Evolutionary conservation across 169 alveolate species (phyloP).

Genomic region (Babesia sp.): DNA sequence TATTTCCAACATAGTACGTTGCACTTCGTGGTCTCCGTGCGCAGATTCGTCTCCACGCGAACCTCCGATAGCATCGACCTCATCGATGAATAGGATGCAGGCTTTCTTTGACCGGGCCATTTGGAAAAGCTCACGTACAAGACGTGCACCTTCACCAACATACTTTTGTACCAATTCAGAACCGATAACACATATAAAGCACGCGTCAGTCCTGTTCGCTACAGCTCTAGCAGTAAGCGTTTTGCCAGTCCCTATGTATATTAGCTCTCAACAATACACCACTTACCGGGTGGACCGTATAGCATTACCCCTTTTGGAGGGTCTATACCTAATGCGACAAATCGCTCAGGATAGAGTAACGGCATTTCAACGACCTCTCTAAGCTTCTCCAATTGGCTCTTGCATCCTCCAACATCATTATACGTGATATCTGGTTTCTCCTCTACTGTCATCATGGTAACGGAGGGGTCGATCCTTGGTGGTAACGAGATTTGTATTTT

Average conservation of each 20-base stretch:
- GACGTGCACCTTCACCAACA: conserved; percentile 99
- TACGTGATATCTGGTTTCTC: conserved; percentile 99
- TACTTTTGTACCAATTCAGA: conserved; percentile 98
- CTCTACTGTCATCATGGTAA: conserved; percentile 99
- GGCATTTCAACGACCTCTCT: conserved; percentile 99
- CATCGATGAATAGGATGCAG: conserved; percentile 98
- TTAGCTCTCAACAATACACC: conserved; percentile 76
- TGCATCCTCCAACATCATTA: conserved; percentile 99
- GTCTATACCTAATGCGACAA: conserved; percentile 97
- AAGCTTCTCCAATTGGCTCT: conserved; percentile 95
- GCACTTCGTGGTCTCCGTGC: conserved; percentile 97
- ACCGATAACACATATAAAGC: conserved; percentile 98
- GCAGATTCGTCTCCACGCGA: conserved; percentile 87
- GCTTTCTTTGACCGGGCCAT: conserved; percentile 98
- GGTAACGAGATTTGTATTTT: conserved; percentile 97
- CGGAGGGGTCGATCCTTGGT: conserved; percentile 99
- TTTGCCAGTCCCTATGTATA: conserved; percentile 84
- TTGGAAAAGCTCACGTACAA: conserved; percentile 96
- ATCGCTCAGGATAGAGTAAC: conserved; percentile 95
- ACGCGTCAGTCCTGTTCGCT: conserved; percentile 98
- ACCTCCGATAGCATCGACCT: conserved; percentile 95
- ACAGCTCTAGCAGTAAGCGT: conserved; percentile 99
- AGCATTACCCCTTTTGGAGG: conserved; percentile 99
- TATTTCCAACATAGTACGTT: conserved; percentile 98
- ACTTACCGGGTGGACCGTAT: conserved; percentile 99